Conservation (phyloP, 1,284 basidiomycete genomes). For the Coriolopsis trogii region DNA sequence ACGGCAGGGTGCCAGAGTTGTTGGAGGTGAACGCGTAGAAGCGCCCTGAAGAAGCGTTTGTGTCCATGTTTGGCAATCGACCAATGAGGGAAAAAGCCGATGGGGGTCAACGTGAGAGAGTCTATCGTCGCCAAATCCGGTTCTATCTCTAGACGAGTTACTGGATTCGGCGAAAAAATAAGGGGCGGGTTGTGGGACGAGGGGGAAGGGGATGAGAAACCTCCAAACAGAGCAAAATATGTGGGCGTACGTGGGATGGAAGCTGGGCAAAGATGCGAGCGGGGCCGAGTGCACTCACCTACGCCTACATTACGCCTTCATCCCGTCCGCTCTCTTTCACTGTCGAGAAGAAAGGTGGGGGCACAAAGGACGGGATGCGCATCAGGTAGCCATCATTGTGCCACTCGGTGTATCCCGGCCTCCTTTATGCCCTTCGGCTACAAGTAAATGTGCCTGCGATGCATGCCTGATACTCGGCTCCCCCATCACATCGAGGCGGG, state of each 20-base stretch:
- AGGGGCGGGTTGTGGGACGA: constrained; percentile 21
- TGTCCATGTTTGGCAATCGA: constrained; percentile 31
- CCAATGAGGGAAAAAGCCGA: constrained; percentile 27
- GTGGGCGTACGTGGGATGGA: constrained; percentile 20
- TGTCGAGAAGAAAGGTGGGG: constrained; percentile 6
- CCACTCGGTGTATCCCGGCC: constrained; percentile 18
- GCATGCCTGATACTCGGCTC: constrained; percentile 5
- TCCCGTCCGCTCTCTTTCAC: constrained; percentile 1
- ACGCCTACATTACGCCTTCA: constrained; percentile 1
- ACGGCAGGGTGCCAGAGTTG: constrained; percentile 20
- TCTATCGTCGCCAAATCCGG: constrained; percentile 8
- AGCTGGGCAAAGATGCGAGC: constrained; percentile 1
- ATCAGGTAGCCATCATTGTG: constrained; percentile 15
- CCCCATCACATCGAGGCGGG: not conserved
- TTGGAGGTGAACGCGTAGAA: constrained; percentile 23
- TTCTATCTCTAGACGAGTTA: constrained; percentile 11
- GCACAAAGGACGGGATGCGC: constrained; percentile 1
- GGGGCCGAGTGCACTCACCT: constrained; percentile 1
- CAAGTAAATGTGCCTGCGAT: constrained; percentile 8
- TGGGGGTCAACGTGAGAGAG: constrained; percentile 29
- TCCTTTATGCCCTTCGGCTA: constrained; percentile 14
- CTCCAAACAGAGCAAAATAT: constrained; percentile 10
- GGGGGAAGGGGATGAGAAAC: not conserved
- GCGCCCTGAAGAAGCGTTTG: constrained; percentile 27
- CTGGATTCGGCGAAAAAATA: constrained; percentile 13